Evolutionary conservation across 2,329 filamentous ascomycete species (phyloP).

Genomic region (Lachnellula subtilissima): DNA sequence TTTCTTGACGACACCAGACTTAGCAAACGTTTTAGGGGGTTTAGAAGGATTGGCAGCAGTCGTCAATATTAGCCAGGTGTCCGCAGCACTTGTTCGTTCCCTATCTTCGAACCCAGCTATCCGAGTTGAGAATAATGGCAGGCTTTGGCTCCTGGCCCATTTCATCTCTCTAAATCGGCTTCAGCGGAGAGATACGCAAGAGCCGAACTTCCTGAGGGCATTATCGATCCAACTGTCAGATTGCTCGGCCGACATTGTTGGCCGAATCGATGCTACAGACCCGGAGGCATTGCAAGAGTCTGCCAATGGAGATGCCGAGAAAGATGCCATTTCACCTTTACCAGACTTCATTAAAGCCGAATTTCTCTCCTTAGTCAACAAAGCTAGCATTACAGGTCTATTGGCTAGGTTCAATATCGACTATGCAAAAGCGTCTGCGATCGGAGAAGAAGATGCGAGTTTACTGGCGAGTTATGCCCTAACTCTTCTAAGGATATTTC

Average conservation of each 20-base stretch:
- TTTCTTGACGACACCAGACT: conserved; percentile 29
- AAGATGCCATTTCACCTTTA: conserved; percentile 28
- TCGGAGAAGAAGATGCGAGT: conserved; percentile 51
- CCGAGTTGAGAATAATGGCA: conserved; percentile 29
- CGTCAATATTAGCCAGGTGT: conserved; percentile 25
- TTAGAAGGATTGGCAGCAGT: conserved; percentile 22
- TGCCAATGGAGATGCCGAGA: conserved; percentile 23
- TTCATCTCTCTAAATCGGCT: conserved; percentile 54
- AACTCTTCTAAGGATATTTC: conserved; percentile 80
- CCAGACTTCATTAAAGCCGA: conserved; percentile 59
- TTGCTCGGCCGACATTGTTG: conserved; percentile 47
- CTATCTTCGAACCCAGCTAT: conserved; percentile 20
- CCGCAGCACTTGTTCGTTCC: conserved; percentile 22
- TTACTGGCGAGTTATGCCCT: conserved; percentile 81
- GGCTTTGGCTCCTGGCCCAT: conserved; percentile 63
- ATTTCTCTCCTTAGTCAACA: conserved; percentile 67
- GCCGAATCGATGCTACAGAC: conserved; percentile 42
- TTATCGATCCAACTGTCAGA: conserved; percentile 50
- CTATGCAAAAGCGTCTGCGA: conserved; percentile 22
- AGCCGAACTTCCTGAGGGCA: conserved; percentile 44
- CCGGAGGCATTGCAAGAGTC: conserved; percentile 33
- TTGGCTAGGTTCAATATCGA: conserved; percentile 30
- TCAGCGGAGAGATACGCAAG: conserved; percentile 32
- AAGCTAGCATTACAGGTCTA: conserved; percentile 61
- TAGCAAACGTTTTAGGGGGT: conserved; percentile 19